Base-by-base conservation (phyloP, 176 grass and related monocot species). In the Areca catechu region DNA sequence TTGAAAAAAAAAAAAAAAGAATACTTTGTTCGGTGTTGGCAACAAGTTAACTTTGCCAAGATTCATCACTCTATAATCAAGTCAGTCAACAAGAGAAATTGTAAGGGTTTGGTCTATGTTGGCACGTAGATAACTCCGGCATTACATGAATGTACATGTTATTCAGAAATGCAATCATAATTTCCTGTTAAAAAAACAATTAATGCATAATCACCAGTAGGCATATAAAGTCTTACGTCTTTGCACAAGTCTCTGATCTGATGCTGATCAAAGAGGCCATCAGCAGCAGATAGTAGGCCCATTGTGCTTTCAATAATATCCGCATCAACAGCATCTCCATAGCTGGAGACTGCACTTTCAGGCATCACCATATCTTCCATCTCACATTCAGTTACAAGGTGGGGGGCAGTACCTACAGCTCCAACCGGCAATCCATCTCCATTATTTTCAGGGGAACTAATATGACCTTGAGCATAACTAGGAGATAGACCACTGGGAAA, bases 311-410 rank as follows among this genome's bases (percentile, higher is more conserved):
- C 82, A 79, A 76, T 83, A 49, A 84, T 88, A 67, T 80, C 83
- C 83, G 91, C 74, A 60, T 96, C 85, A 56, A 76, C 85, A 65
- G 80, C 86, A 68, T 97, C 92, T 71, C 92, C 86, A 69, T 81
- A 87, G 70, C 86, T 90, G 15, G 86, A 96, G 58, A 84, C 63
- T 62, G 86, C 80, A 82, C 86, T 87, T 55, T 78, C 79, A 17
- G 83, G 91, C 71, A 86, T 86, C 57, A 71, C 77, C 7, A 65
- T 75, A 61, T 88, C 80, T 14, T 67, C 83, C 57, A 90, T 82
- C 50, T 91, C 92, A 82, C 69, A 89, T 48, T 91, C 86, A 3
- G 83, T 80, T 19, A 54, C 66, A 19, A 75, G 76, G 60, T 74
- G 29, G 5, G 66, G 79, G 57, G 76, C 74, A 61, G 47, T 64